phyloP scores from a whole-genome alignment of 805 yeast genomes.

The Candida arabinofermentans region DNA sequence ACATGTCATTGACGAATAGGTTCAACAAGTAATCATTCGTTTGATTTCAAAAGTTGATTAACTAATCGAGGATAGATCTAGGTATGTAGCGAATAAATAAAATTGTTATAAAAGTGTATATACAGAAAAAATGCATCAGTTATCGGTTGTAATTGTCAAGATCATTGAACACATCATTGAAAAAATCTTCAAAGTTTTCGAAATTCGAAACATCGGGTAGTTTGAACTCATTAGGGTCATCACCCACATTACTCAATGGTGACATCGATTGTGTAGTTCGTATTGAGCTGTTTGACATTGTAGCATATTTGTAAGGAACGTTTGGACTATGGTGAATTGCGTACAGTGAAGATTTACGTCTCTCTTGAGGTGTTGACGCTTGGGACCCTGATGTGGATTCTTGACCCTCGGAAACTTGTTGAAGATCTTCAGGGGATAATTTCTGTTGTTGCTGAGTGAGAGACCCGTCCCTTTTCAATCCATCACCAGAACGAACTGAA shows the following conservation, averaged over 20 bases:
- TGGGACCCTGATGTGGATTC: neutral
- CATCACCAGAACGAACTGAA: neutral
- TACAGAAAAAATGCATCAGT: no score
- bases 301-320: neutral
- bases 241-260: constrained; percentile 6
- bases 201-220: constrained; percentile 47
- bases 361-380: constrained; percentile 1
- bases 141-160: constrained; percentile 1
- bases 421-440: constrained; percentile 20
- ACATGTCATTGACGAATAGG: no score
- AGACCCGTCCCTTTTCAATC: constrained; percentile 1
- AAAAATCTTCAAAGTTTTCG: constrained; percentile 53
- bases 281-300: neutral
- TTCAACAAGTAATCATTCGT: no score
- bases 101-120: no score
- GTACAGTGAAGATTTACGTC: neutral
- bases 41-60: no score
- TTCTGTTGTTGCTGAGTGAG: constrained; percentile 22
- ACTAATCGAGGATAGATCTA: no score
- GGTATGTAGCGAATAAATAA: no score
- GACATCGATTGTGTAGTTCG: constrained; percentile 2
- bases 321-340: constrained; percentile 1
- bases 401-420: constrained; percentile 1
- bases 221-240: constrained; percentile 6
- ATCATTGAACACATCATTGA: constrained; percentile 38